Evolutionary conservation across 345 rosid genomes (phyloP), one percentile per base, ranked within the genome.

Genomic region (Euphorbia tirucalli): DNA sequence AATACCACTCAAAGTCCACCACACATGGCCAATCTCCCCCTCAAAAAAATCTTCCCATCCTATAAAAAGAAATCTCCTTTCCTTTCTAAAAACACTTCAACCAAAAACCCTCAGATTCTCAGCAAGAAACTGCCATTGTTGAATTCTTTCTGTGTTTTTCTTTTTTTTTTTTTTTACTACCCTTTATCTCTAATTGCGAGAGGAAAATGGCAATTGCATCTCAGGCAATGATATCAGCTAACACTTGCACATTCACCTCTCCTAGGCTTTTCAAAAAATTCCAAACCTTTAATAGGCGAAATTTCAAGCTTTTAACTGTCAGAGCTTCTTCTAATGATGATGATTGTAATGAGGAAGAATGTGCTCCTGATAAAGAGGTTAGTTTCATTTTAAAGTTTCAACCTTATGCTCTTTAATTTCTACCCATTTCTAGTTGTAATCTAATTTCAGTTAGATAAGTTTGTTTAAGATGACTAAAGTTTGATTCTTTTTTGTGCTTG

Each of bases 301-400:
- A 50, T 49, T 41, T 69, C 60, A 74, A 56, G 72, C n/a, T 71
- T 66, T 61, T 85, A 66, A 72, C 86, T 21, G 79, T 88, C 55
- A 80, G 90, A 74, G 92, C 92, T 69, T 79, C 95, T 67, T 30
- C 91, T 13, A 91, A 83, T 61, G 92, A 86, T 16, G 1, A 90
- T 28, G 97, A 94, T 69, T 94, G 99, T 70, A 94, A 94, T 60
- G 44, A 41, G 5, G 82, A 61, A 9, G 97, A 92, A 74, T 92
- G 99, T 80, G 99, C 97, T 62, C 99, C 99, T 7, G 97, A 92
- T 11, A 94, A 92, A 11, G 99, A 94, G 99, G 99, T 91, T 25
- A 18, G 32, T 22, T 21, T 7, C 18, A 52, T 0, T 22, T 30
- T 41, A n/a, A n/a, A n/a, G n/a, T n/a, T n/a, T n/a, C n/a, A n/a